Percentiles rank a stretch among this genome's conserved stretches.
Conservation (phyloP, 257 asterid genomes). For the Lavandula angustifolia region DNA sequence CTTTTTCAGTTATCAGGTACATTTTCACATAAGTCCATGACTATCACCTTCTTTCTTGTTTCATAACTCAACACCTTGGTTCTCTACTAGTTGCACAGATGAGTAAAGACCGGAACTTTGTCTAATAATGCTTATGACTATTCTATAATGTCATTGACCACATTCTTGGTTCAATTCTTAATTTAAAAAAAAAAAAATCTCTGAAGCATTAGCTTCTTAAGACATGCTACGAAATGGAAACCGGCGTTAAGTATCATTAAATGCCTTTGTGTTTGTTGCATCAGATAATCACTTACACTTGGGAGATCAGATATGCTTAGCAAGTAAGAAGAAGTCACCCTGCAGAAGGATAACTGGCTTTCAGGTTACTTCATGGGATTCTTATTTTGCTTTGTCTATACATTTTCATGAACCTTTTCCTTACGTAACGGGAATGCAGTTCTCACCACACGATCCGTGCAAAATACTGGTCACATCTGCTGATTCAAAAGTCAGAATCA, state of each 20-base stretch:
- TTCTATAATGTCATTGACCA: not conserved
- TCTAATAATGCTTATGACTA: not conserved
- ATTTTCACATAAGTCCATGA: not conserved
- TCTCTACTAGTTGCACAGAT: not conserved
- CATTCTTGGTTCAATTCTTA: not conserved
- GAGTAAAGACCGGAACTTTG: no score
- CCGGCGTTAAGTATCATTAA: slow-evolving; percentile 3
- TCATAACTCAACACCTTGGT: not conserved
- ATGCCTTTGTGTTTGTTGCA: slow-evolving; percentile 29
- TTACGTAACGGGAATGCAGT: slow-evolving; percentile 49
- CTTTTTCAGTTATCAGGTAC: slow-evolving; percentile 67
- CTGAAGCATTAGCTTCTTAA: slow-evolving; percentile 1
- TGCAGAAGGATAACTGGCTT: slow-evolving; percentile 82
- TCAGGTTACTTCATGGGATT: slow-evolving; percentile 62
- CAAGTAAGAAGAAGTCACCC: slow-evolving; percentile 73
- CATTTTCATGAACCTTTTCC: not conserved
- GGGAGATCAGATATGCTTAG: slow-evolving; percentile 63
- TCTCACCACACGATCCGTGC: slow-evolving; percentile 70
- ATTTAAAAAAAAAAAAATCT: not conserved
- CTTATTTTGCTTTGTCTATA: slow-evolving; percentile 20
- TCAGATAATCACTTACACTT: slow-evolving; percentile 65
- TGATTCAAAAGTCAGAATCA: slow-evolving; percentile 78
- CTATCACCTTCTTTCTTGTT: no score
- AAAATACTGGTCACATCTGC: slow-evolving; percentile 85
- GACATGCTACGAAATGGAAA: not conserved